phyloP scores from a whole-genome alignment of 1,139 yeast species.

The Candida tetrigidarum region DNA sequence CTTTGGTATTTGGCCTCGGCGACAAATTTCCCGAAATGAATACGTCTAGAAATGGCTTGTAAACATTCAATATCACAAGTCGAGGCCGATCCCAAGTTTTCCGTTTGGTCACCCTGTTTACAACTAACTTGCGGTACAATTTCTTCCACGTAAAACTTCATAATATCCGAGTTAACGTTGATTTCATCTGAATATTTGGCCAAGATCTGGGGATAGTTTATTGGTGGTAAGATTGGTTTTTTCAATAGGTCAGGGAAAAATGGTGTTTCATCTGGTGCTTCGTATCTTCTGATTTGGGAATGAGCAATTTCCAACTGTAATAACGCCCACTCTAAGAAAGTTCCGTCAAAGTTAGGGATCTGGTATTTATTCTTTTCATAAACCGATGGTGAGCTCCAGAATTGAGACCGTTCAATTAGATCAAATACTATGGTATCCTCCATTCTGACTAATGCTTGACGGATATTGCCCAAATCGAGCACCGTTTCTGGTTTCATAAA shows the following conservation, averaged over 20 bases:
- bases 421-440: slow-evolving; percentile 95
- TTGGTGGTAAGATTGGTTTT: slow-evolving; percentile 74
- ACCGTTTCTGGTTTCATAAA: slow-evolving; percentile 85
- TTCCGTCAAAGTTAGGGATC: slow-evolving; percentile 74
- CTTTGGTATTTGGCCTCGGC: slow-evolving; percentile 89
- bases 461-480: slow-evolving; percentile 76
- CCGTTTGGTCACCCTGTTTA: slow-evolving; percentile 73
- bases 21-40: slow-evolving; percentile 96
- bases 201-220: slow-evolving; percentile 77
- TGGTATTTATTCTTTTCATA: slow-evolving; percentile 62
- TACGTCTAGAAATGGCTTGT: slow-evolving; percentile 90
- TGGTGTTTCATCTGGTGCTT: slow-evolving; percentile 96
- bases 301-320: slow-evolving; percentile 78
- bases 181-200: slow-evolving; percentile 76
- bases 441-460: slow-evolving; percentile 87
- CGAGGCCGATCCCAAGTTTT: slow-evolving; percentile 88
- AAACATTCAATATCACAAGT: slow-evolving; percentile 83
- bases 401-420: slow-evolving; percentile 91
- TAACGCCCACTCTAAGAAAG: slow-evolving; percentile 87
- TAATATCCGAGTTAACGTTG: slow-evolving; percentile 74
- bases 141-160: slow-evolving; percentile 63
- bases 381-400: slow-evolving; percentile 74
- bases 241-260: slow-evolving; percentile 75
- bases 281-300: slow-evolving; percentile 85
- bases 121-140: slow-evolving; percentile 79